Evolutionary conservation across 768 basidiomycete species (phyloP), one percentile per base, ranked within the genome.

Genomic region (Termitomyces sp.): DNA sequence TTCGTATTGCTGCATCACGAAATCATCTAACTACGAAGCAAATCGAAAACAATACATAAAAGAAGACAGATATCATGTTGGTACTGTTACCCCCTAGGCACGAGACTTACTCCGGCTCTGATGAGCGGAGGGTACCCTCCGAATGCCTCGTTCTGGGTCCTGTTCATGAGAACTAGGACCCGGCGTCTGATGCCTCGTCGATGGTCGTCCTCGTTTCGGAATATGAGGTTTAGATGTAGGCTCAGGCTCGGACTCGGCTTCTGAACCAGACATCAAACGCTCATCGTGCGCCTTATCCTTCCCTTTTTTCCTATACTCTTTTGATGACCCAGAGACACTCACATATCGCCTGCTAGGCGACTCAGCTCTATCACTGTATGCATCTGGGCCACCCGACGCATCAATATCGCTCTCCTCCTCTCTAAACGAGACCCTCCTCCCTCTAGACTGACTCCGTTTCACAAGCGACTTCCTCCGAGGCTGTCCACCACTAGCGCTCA

Each of bases 351-450:
- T 39, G 36, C 18, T 28, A n/a, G 57, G 57, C 48, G 46, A 20
- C 11, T 7, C n/a, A 13, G 46, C 24, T 42, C 12, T n/a, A 18
- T 55, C 40, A 44, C n/a, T 42, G 7, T 57, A 18, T 28, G 53
- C 20, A 7, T 61, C 39, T 36, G 52, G 53, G 20, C 40, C 55
- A 8, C 61, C 67, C 49, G 50, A 52, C 45, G 61, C 64, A 32
- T 67, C 67, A 36, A 63, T 46, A 52, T 53, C 51, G 36, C 55
- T 63, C 42, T 68, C 68, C 46, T 76, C 75, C 15, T 84, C 65
- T 60, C 71, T 75, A 68, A 89, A 89, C 12, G 86, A 85, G 2
- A 88, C 86, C 24, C 76, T 76, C 60, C 86, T 78, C 9, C 82
- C 85, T 35, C 80, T 71, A 20, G 86, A 84, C 53, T 73, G 78